A percentile compares a stretch with the other conserved stretches of the same genome.
These are phyloP conservation scores for Balamuthia mandrillaris DNA, from an alignment of 208 protist genomes.

Conservation along the genomic window DNA sequence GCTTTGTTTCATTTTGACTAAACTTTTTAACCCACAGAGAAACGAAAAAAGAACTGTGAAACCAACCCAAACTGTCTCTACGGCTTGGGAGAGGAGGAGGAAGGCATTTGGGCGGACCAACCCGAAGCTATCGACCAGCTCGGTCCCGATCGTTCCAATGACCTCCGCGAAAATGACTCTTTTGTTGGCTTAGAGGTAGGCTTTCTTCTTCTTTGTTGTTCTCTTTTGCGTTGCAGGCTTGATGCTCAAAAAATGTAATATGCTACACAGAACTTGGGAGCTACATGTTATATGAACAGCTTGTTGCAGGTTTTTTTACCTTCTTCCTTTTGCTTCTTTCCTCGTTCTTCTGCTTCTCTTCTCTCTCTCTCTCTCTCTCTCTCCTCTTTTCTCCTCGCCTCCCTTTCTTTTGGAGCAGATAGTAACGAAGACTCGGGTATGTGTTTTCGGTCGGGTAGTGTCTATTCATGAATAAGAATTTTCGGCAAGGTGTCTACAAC, in stretches of 20 bases:
- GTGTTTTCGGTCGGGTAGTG: too few species aligned
- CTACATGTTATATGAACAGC: conserved; percentile 41
- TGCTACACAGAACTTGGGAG: conserved; percentile 25
- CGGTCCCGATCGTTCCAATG: neutral
- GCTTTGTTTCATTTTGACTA: neutral
- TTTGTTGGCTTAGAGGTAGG: conserved; percentile 4
- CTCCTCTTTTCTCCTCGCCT: too few species aligned
- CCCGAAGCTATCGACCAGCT: neutral
- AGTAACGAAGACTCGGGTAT: too few species aligned
- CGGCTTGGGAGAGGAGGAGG: neutral
- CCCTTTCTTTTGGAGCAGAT: too few species aligned
- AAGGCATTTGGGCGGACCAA: conserved; percentile 15
- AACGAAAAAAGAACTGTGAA: neutral
- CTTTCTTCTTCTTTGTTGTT: neutral
- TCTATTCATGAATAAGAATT: conserved; percentile 26
- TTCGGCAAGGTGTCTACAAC: conserved; percentile 25
- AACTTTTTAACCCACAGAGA: too few species aligned
- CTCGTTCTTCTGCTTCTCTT: too few species aligned
- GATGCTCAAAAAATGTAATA: neutral
- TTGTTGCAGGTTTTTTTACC: too few species aligned
- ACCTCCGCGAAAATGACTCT: neutral
- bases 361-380: too few species aligned
- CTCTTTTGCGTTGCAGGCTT: neutral
- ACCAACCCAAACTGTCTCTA: conserved; percentile 16
- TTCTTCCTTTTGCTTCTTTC: too few species aligned